Conservation (phyloP, 176 grass and related monocot species). For the Poa annua region DNA sequence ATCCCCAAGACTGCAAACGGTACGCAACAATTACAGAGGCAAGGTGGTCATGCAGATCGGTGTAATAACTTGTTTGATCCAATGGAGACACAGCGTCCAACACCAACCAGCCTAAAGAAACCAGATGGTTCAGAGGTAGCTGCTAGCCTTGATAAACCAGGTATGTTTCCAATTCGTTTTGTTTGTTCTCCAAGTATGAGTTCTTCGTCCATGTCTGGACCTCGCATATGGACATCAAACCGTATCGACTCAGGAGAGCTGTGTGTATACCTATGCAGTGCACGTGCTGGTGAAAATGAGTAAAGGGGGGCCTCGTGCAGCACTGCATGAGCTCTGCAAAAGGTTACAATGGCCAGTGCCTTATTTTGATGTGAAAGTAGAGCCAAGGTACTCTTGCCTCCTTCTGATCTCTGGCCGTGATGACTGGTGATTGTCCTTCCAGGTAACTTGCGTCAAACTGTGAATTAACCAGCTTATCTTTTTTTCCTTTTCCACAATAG, state of each 20-base stretch:
- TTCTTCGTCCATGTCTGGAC: not conserved
- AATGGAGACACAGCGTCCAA: conserved; percentile 47
- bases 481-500: not conserved
- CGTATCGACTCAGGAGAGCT: conserved; percentile 23
- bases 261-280: conserved; percentile 52
- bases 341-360: conserved; percentile 76
- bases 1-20: conserved; percentile 55
- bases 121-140: not conserved
- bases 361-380: conserved; percentile 60
- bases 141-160: conserved; percentile 45
- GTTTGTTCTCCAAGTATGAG: not conserved
- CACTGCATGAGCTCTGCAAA: conserved; percentile 70
- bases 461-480: conserved; percentile 21
- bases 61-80: conserved; percentile 32
- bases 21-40: conserved; percentile 42
- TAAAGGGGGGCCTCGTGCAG: conserved; percentile 79
- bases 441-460: not conserved
- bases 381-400: conserved; percentile 56
- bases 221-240: conserved; percentile 2
- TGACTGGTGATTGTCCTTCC: not conserved
- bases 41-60: conserved; percentile 22
- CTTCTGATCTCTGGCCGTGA: not conserved
- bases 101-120: conserved; percentile 31
- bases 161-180: conserved; percentile 33
- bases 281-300: conserved; percentile 61